Evolutionary conservation across 163 green algal genomes (phyloP), one percentile per base, ranked within the genome.

Genomic region (Chlorella variabilis): DNA sequence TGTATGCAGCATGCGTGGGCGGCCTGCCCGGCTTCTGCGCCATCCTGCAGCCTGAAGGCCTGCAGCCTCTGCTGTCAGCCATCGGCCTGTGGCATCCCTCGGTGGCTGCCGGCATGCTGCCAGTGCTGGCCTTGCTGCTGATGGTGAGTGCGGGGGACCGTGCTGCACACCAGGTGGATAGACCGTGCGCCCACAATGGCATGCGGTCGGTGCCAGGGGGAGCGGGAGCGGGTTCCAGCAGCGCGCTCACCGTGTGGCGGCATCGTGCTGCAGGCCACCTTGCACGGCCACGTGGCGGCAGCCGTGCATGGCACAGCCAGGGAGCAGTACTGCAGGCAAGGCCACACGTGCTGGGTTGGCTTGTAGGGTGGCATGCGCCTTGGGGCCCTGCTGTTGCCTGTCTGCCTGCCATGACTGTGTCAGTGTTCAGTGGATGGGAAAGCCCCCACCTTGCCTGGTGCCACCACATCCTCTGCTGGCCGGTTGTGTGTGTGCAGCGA

Each of bases 101-200:
- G 8, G 78, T 77, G 56, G 7, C n/a, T 7, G 11, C n/a, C 23
- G 38, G 56, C 54, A 77, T 75, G 65, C 41, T 83, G 48, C 76
- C 81, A 20, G 33, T 86, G 63, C 56, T 83, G 42, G 74, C 21
- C 33, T 69, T 86, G 48, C 36, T 80, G 42, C 38, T 77, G 27
- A 56, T 86, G 73, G 80, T 83, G 62, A 75, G 76, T 63, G 11
- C 54, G n/a, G n/a, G n/a, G n/a, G n/a, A n/a, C n/a, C n/a, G n/a
- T n/a, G n/a, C n/a, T n/a, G n/a, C n/a, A n/a, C n/a, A n/a, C n/a
- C n/a, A n/a, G n/a, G n/a, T n/a, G n/a, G n/a, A n/a, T n/a, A n/a
- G n/a, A n/a, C n/a, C n/a, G n/a, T n/a, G n/a, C n/a, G n/a, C n/a
- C n/a, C n/a, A n/a, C n/a, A n/a, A n/a, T n/a, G n/a, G n/a, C n/a